A percentile compares a stretch with the other conserved stretches of the same genome.
Conservation (phyloP, 1,284 basidiomycete species). For the Ustilago bromivora region DNA sequence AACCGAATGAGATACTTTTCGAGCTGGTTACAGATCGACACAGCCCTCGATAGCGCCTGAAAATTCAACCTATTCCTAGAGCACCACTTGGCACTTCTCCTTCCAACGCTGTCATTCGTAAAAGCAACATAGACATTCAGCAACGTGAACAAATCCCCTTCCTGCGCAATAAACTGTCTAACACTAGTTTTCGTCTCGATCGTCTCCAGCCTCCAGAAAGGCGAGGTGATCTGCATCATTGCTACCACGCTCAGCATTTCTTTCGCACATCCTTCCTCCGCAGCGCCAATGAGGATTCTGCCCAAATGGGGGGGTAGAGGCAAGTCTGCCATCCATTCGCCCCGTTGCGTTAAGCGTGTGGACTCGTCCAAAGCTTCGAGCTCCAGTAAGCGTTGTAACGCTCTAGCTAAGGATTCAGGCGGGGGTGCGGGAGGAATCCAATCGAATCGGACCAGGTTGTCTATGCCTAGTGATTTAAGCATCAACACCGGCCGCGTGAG, state of each 20-base stretch:
- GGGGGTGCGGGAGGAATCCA: slow-evolving; percentile 87
- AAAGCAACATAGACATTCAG: slow-evolving; percentile 96
- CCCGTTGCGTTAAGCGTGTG: slow-evolving; percentile 72
- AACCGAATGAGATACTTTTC: slow-evolving; percentile 92
- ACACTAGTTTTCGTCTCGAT: slow-evolving; percentile 88
- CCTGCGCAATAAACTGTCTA: slow-evolving; percentile 94
- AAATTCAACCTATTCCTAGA: slow-evolving; percentile 91
- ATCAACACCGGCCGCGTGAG: slow-evolving; percentile 89
- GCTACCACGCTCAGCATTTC: slow-evolving; percentile 95
- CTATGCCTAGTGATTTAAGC: slow-evolving; percentile 86
- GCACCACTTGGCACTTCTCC: slow-evolving; percentile 87
- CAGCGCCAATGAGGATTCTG: slow-evolving; percentile 68
- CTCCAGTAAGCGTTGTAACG: slow-evolving; percentile 77
- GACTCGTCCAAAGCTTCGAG: slow-evolving; percentile 73
- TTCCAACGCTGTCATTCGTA: slow-evolving; percentile 75
- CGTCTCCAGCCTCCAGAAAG: slow-evolving; percentile 71
- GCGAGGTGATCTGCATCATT: slow-evolving; percentile 78
- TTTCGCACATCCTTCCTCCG: slow-evolving; percentile 81
- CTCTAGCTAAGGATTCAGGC: slow-evolving; percentile 84
- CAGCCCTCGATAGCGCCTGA: slow-evolving; percentile 88
- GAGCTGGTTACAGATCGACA: slow-evolving; percentile 90
- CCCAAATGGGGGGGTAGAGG: slow-evolving; percentile 75
- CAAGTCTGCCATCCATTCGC: slow-evolving; percentile 74
- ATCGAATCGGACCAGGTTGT: slow-evolving; percentile 88
- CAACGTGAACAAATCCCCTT: slow-evolving; percentile 93